Evolutionary conservation across 2,329 filamentous ascomycete genomes (phyloP), one percentile per base, ranked within the genome.

Genomic region (Sporothrix brasiliensis): DNA sequence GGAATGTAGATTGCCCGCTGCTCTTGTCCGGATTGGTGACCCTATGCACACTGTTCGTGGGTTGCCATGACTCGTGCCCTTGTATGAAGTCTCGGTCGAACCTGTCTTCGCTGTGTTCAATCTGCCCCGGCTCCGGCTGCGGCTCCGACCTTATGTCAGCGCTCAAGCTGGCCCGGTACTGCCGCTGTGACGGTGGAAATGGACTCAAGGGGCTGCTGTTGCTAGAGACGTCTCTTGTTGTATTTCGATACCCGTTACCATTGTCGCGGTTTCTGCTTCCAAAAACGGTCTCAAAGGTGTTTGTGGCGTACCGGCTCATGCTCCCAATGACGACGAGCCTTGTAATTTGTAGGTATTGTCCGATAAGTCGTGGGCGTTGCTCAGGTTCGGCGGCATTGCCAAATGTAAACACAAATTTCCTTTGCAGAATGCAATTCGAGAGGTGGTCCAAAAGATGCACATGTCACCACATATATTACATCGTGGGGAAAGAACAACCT

Each of bases 171-270:
- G 7, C 21, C 27, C 44, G 21, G 52, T 56, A 44, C 11, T 30
- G 52, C 14, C 66, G 21, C 21, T 68, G 52, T 9, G 66, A 68
- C 21, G 39, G 66, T 14, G 66, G 66, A 13, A 68, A 68, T 3
- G 66, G 34, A 19, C 47, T 39, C 6, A 27, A 63, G 58, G 21
- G 10, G 39, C 6, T 63, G 39, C 19, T 63, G 39, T 47, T 21
- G 58, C 21, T 24, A 4, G 13, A 63, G 3, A 27, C 2, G 11
- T 10, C 3, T 7, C 13, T 10, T 9, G 58, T 47, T n/a, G 58
- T 16, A 21, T 47, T 5, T 16, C 6, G 21, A 11, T 41, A 9
- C 19, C 21, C 21, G 21, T 13, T 21, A 10, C 58, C 58, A 10
- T n/a, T 34, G 16, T 4, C 21, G 34, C 19, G 24, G 16, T 41